Evolutionary conservation across 2,329 filamentous ascomycete species (phyloP), one percentile per base, ranked within the genome.

Genomic region (Polychaeton citri): DNA sequence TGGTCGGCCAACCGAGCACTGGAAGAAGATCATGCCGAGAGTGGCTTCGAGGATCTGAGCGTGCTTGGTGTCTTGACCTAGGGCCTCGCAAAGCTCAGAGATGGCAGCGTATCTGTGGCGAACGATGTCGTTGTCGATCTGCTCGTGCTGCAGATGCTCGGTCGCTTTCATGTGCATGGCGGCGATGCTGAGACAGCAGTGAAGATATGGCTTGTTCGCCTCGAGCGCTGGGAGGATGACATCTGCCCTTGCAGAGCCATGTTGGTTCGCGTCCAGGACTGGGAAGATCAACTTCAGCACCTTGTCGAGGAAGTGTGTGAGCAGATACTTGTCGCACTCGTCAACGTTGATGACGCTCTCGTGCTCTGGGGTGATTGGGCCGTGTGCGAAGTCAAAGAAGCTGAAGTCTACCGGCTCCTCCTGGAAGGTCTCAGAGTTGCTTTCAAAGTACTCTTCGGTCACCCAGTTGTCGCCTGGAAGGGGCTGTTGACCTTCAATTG

Each of bases 21-120:
- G 85, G 66, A 95, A 92, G 65, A 94, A 90, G 57, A 95, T 94
- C 74, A 96, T 86, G 35, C 83, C 86, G 4, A 96, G 71, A 0
- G 87, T 86, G 1, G 88, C 86, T 60, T 96, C 88, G 9, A 96
- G 75, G 49, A 93, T 92, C 58, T 90, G 76, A 40, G 81, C 72
- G 57, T 94, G 86, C 54, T 93, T 71, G 53, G 79, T 78, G 54
- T 95, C 86, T 40, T 71, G 69, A 52, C 78, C 77, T 38, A 96
- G 71, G 1, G 84, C 79, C 43, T 86, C 77, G 57, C 86, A 94
- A 3, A 96, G 72, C 47, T 84, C 77, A 6, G 81, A 79, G 48
- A 96, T 85, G 28, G 87, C 88, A 21, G 83, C 78, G 58, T 82
- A 92, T 41, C 87, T 81, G 60, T 96, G 88, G 49, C 83, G 78